phyloP scores from a whole-genome alignment of 306 rosid species.

The Corylus heterophylla region DNA sequence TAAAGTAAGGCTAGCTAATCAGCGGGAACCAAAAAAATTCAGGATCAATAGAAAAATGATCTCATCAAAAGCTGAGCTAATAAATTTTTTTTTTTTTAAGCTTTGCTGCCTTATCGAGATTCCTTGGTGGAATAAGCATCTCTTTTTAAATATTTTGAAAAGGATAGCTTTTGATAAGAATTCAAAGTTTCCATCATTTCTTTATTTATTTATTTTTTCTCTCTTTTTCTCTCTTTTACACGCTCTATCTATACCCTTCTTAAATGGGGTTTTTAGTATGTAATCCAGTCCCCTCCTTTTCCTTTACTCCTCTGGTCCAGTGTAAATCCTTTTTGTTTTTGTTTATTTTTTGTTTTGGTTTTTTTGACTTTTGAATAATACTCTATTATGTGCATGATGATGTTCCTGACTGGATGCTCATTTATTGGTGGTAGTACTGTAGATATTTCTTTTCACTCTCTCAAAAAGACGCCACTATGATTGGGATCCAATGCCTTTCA shows the following conservation, averaged over 20 bases:
- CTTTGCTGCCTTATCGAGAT: background rate
- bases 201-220: background rate
- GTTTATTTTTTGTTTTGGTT: constrained; percentile 14
- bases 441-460: constrained; percentile 25
- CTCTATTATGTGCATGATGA: constrained; percentile 22
- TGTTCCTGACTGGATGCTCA: constrained; percentile 28
- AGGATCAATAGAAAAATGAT: background rate
- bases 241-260: background rate
- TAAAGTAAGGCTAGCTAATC: background rate
- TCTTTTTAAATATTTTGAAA: constrained; percentile 3
- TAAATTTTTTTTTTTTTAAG: background rate
- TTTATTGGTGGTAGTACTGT: constrained; percentile 36
- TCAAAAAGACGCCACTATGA: constrained; percentile 29
- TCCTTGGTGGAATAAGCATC: constrained; percentile 22
- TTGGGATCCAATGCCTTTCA: constrained; percentile 38
- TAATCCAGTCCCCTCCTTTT: background rate
- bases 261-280: background rate
- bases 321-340: background rate
- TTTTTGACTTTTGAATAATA: too few relatives aligned
- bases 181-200: background rate
- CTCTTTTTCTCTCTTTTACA: background rate
- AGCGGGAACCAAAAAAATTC: background rate
- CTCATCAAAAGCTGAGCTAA: background rate
- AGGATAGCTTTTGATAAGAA: background rate
- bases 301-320: constrained; percentile 7